phyloP scores from a whole-genome alignment of 2,329 filamentous ascomycete genomes.

The Cladosporium velox region DNA sequence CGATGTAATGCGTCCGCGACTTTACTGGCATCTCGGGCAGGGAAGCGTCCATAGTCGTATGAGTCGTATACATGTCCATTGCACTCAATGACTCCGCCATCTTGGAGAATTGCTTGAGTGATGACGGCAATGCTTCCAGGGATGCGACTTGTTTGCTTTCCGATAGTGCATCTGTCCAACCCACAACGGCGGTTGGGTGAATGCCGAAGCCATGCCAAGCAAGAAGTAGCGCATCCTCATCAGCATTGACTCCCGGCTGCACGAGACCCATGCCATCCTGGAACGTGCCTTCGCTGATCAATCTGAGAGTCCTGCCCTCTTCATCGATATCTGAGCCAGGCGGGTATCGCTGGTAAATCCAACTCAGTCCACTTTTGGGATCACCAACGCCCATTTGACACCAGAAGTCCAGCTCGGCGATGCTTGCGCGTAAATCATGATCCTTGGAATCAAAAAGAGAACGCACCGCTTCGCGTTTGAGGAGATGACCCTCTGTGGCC shows the following conservation, averaged over 20 bases:
- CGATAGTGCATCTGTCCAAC: conserved; percentile 41
- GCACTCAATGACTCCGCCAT: conserved; percentile 65
- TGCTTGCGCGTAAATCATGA: conserved; percentile 74
- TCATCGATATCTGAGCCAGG: conserved; percentile 68
- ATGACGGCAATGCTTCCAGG: background rate
- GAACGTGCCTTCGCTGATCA: conserved; percentile 82
- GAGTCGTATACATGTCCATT: conserved; percentile 63
- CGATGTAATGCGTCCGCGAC: conserved; percentile 56
- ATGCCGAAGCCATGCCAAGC: conserved; percentile 68
- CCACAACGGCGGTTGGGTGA: conserved; percentile 27
- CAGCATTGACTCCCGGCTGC: conserved; percentile 47
- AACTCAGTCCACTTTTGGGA: conserved; percentile 81
- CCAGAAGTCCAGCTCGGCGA: conserved; percentile 90
- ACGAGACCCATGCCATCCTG: conserved; percentile 72
- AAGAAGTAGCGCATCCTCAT: conserved; percentile 66
- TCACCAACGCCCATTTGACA: conserved; percentile 95
- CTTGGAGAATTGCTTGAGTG: conserved; percentile 55
- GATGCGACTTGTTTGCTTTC: background rate
- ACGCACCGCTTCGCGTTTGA: conserved; percentile 67
- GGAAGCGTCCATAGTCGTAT: conserved; percentile 60
- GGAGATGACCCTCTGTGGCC: conserved; percentile 83
- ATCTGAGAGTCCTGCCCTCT: conserved; percentile 68
- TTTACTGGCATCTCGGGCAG: conserved; percentile 59
- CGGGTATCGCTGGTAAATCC: conserved; percentile 81
- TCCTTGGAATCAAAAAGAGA: conserved; percentile 69